These are phyloP conservation scores for Talaromyces liani DNA, from an alignment of 495 filamentous ascomycete genomes.

Conservation along the genomic window DNA sequence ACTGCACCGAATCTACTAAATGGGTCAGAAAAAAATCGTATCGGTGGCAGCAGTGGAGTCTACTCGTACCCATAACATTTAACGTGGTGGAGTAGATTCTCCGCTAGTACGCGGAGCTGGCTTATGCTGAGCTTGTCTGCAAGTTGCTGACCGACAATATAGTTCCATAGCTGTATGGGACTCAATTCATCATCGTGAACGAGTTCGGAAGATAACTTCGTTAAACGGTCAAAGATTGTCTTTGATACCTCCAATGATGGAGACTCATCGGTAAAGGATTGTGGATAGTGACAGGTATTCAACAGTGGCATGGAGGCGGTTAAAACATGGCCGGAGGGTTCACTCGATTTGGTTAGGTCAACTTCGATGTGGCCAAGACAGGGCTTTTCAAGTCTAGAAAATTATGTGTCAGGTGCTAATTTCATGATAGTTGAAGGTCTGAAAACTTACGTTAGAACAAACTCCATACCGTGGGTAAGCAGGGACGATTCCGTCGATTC, in stretches of 20 bases:
- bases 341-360: neutral
- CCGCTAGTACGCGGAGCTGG: neutral
- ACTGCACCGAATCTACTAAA: constrained; percentile 8
- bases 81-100: neutral
- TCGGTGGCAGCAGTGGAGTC: neutral
- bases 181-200: constrained; percentile 23
- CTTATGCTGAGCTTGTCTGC: neutral
- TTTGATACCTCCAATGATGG: neutral
- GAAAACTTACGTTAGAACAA: neutral
- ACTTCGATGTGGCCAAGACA: neutral
- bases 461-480: neutral
- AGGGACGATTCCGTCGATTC: neutral
- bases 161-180: constrained; percentile 28
- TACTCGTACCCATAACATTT: neutral
- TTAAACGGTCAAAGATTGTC: constrained; percentile 17
- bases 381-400: neutral
- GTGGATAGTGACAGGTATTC: neutral
- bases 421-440: neutral
- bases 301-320: neutral
- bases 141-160: constrained; percentile 21
- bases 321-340: neutral
- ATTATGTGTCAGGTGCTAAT: neutral
- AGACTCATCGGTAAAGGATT: neutral
- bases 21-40: neutral
- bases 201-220: constrained; percentile 20